Conservation (phyloP, 2,329 filamentous ascomycete species). For the Botrytis pseudocinerea region DNA sequence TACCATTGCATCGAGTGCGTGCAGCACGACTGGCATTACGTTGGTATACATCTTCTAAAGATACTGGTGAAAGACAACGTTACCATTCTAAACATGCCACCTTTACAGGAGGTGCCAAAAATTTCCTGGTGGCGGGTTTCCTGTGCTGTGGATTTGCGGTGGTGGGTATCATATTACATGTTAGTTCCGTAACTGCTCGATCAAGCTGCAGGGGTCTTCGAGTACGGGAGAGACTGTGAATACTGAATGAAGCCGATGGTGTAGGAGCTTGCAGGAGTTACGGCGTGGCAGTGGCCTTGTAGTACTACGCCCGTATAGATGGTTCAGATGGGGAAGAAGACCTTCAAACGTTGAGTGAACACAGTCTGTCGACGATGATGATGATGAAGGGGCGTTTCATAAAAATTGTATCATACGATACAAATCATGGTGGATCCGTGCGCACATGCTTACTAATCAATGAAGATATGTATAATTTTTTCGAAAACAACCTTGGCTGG, state of each 20-base stretch:
- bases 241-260: background rate
- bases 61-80: conserved; percentile 25
- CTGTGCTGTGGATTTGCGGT: conserved; percentile 1
- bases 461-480: background rate
- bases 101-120: conserved; percentile 49
- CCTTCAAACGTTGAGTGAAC: background rate
- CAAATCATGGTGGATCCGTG: background rate
- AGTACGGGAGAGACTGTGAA: background rate
- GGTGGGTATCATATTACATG: conserved; percentile 12
- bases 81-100: conserved; percentile 54
- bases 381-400: background rate
- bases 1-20: conserved; percentile 50
- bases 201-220: conserved; percentile 6
- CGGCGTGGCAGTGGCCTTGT: background rate
- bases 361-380: background rate
- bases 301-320: background rate
- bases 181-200: background rate
- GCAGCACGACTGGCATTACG: conserved; percentile 45
- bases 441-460: background rate
- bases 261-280: background rate
- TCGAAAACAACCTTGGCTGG: background rate
- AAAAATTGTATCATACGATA: background rate
- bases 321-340: background rate
- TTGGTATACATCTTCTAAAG: background rate
- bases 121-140: conserved; percentile 35